Percentiles rank a stretch among this genome's conserved stretches.
These are phyloP conservation scores for Rhynchospora tenuis DNA, from an alignment of 176 grass and related monocot genomes.

Conservation along the genomic window DNA sequence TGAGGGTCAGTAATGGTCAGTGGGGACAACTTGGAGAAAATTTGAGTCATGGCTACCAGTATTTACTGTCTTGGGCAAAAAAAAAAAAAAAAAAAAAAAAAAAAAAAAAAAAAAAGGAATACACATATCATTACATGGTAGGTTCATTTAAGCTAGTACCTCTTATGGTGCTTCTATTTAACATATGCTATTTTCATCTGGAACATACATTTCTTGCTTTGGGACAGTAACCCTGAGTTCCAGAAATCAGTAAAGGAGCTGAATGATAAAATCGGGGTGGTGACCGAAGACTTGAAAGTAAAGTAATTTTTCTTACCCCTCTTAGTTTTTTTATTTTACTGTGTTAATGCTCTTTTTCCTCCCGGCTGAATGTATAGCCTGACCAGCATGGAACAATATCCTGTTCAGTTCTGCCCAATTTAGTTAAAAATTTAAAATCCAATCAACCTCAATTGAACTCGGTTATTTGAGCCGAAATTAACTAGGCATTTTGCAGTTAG, in stretches of 20 bases:
- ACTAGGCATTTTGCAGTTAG: not conserved
- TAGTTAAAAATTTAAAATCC: not conserved
- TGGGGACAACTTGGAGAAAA: not conserved
- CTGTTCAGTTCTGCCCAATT: not conserved
- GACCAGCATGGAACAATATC: not conserved
- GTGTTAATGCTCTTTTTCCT: not conserved
- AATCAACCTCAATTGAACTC: not conserved
- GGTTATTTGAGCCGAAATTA: not conserved
- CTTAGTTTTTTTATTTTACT: not conserved
- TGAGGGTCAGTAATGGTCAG: not conserved
- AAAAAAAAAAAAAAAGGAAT: not conserved
- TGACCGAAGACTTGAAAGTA: conserved; percentile 88
- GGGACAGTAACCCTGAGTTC: conserved; percentile 75
- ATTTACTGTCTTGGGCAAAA: not conserved
- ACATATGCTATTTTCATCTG: not conserved
- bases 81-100: too few relatives aligned
- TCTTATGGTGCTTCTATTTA: not conserved
- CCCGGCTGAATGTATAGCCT: not conserved
- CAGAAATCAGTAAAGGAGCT: conserved; percentile 83
- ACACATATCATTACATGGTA: not conserved
- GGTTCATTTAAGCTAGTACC: not conserved
- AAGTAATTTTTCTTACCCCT: conserved; percentile 52
- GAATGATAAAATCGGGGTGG: conserved; percentile 78
- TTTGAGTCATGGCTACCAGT: not conserved
- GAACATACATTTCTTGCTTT: conserved; percentile 25